Conservation (phyloP, 768 basidiomycete genomes). For the Collybia mongolica region DNA sequence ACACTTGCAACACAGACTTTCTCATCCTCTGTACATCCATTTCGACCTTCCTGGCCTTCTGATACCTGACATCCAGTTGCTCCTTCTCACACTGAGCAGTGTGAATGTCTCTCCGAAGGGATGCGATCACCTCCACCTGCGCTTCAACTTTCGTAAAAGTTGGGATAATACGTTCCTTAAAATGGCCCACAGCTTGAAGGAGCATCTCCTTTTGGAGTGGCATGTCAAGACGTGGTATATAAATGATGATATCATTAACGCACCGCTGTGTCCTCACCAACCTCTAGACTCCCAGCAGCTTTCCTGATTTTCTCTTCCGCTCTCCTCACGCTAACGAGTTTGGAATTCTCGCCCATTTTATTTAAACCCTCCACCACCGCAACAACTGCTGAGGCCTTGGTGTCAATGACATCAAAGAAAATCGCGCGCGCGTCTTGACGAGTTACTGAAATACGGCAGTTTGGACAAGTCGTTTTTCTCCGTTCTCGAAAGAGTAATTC, state of each 20-base stretch:
- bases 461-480: constrained; percentile 12
- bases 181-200: constrained; percentile 35
- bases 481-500: constrained; percentile 16
- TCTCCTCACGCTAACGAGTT: constrained; percentile 31
- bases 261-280: constrained; percentile 26
- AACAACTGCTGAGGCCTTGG: constrained; percentile 21
- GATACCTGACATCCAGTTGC: constrained; percentile 12
- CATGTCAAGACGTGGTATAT: background rate
- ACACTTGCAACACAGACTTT: constrained; percentile 11
- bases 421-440: constrained; percentile 13
- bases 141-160: constrained; percentile 27
- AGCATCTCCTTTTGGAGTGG: constrained; percentile 24
- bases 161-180: constrained; percentile 40
- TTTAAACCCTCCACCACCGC: constrained; percentile 29
- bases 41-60: constrained; percentile 16
- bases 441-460: constrained; percentile 15
- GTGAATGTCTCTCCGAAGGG: constrained; percentile 17
- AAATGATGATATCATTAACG: constrained; percentile 7
- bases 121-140: constrained; percentile 26
- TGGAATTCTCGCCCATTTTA: constrained; percentile 31
- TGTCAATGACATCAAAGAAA: constrained; percentile 24
- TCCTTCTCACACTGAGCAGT: constrained; percentile 11
- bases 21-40: constrained; percentile 20
- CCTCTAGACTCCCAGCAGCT: constrained; percentile 21
- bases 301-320: constrained; percentile 32